Base-by-base conservation (phyloP, 805 yeast species). In the Ogataea philodendri region DNA sequence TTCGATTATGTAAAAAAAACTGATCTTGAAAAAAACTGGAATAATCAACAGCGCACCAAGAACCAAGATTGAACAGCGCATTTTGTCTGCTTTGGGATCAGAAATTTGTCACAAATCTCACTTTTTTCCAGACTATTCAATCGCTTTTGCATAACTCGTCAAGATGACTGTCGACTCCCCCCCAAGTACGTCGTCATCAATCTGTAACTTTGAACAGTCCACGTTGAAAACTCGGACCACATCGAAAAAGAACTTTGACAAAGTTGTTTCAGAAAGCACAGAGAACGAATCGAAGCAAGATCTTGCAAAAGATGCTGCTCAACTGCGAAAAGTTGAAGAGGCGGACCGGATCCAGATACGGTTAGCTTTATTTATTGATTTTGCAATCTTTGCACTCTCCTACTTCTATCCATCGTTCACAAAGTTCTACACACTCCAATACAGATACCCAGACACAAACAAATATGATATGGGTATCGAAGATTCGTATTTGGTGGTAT, bases 381-480 rank as follows among this genome's bases (percentile, higher is more conserved):
- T 37, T 5, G 11, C 33, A 3, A 34, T 59, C 4, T 26, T 49
- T 19, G 22, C 35, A 6, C 30, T 49, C 10, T 44, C 57, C 3
- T 21, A 28, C 30, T 50, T 41, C 21, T 42, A 61, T 11, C 58
- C 65, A 1, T 32, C 34, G 10, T 49, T 55, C 13, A 30, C 45
- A 25, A 69, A 67, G 49, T 69, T 72, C 38, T 50, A 67, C 26
- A 55, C 52, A 19, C 44, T 74, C 26, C 76, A 71, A 40, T 63
- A 73, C 50, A 46, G 44, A 26, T 53, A 54, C 30, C 49, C 55
- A 18, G 49, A 50, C 18, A 30, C 52, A 2, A 37, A 49, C 22
- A 49, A 56, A 22, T 82, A 78, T 50, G 82, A 72, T 48, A 72
- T 78, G 39, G 81, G 82, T 13, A 33, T 49, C 4, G 69, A 77